A percentile compares a stretch with the other conserved stretches of the same genome.
These are phyloP conservation scores for Cryptococcus wingfieldii DNA, from an alignment of 1,284 basidiomycete genomes.

Conservation along the genomic window DNA sequence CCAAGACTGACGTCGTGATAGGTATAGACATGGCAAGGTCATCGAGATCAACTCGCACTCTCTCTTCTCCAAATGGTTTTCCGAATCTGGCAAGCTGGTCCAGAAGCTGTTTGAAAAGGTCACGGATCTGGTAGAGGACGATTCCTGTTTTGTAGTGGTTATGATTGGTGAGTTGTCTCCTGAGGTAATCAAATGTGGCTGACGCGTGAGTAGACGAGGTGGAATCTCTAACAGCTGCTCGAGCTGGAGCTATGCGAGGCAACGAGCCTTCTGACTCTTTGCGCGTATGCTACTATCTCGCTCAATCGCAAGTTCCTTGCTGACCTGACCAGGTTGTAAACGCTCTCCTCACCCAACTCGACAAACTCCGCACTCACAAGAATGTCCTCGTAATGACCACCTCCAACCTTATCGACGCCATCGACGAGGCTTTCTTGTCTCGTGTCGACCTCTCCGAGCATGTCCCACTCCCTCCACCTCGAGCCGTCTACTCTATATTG, in stretches of 20 bases:
- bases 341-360: conserved; percentile 91
- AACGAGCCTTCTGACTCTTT: conserved; percentile 95
- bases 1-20: conserved; percentile 37
- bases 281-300: conserved; percentile 55
- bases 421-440: conserved; percentile 93
- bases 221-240: conserved; percentile 87
- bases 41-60: conserved; percentile 98
- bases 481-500: conserved; percentile 94
- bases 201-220: conserved; percentile 70
- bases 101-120: conserved; percentile 88
- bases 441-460: conserved; percentile 96
- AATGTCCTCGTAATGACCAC: conserved; percentile 97
- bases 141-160: conserved; percentile 85
- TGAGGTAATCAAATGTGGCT: background rate
- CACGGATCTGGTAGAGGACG: conserved; percentile 80
- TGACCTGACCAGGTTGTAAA: conserved; percentile 76
- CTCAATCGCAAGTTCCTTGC: background rate
- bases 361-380: conserved; percentile 86
- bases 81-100: conserved; percentile 96
- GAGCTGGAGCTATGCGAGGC: conserved; percentile 88
- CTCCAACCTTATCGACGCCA: conserved; percentile 89
- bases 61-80: conserved; percentile 95
- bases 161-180: conserved; percentile 66
- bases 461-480: conserved; percentile 79
- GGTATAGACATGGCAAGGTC: conserved; percentile 78